Base-by-base conservation (phyloP, 495 filamentous ascomycete species). In the Tuber indicum region DNA sequence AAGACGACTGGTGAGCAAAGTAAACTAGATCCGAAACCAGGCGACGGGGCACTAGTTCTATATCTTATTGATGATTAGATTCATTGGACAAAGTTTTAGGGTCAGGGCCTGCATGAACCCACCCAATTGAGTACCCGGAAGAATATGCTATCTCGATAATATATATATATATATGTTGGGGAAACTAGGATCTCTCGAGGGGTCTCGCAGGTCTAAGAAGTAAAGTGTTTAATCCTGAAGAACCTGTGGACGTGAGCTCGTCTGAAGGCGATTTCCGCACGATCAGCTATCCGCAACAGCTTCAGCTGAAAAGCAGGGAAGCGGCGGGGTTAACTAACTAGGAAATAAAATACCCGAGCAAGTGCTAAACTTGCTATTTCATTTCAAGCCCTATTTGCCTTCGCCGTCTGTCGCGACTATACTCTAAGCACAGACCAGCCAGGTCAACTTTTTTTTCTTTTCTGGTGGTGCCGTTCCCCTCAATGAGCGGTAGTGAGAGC, bases 291-390 rank as follows among this genome's bases (percentile, higher is more conserved):
- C 81, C 79, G 75, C 62, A 78, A 72, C 75, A 82, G 78, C 80
- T 81, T 78, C 81, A 82, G 81, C 81, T 82, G 81, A 82, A 82
- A 81, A 74, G 78, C 76, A 78, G 74, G 79, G 78, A 44, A 42
- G 21, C 41, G 42, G 43, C 49, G 81, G 75, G 81, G 73, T 78
- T 74, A 80, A 80, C 81, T 74, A 82, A 82, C 81, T 79, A 79
- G 80, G 80, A 78, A 82, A 82, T 81, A 52, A 79, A 82, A 77
- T 82, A 81, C 79, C 79, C 79, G 79, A 81, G 79, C 79, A 75
- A 82, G 66, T 78, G 80, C 75, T 77, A 82, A 82, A 72, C 80
- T 75, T 80, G 78, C 80, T 82, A 82, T 82, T 82, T 82, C 81
- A 82, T 82, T 80, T 82, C 80, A 76, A 82, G 46, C 75, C 81